Base-by-base conservation (phyloP, 2,329 filamentous ascomycete species). In the Claviceps africana region DNA sequence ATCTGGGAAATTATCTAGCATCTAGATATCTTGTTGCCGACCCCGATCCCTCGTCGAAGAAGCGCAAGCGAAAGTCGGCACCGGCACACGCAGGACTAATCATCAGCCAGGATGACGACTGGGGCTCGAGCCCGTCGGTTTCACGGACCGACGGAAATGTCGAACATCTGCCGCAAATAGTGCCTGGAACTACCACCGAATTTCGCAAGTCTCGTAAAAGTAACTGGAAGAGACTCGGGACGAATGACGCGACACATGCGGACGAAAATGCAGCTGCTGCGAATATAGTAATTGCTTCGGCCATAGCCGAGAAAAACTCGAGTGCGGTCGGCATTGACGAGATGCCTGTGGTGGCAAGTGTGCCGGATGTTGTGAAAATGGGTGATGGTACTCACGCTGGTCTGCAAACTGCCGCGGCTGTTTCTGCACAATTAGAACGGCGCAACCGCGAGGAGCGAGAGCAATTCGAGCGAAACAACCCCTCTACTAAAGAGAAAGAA, bases 381-480 rank as follows among this genome's bases (percentile, higher is more conserved):
- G 85, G 87, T 54, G 88, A 89, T 56, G 93, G 93, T 19, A 89
- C 87, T 2, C 80, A 85, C 61, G 90, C 89, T 0, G 93, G 93
- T 1, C 72, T 98, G 15, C 93, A 98, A 67, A 88, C 80, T 2
- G 90, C 88, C 0, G 82, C 81, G 1, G 77, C 91, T 39, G 88
- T 96, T 21, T 82, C 82, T 0, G 81, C 79, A 8, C 82, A 85
- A 58, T 71, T 85, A 5, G 73, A 78, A 59, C 78, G 79, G 62
- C 81, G 86, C 17, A 81, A 83, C 57, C 77, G 75, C 13, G 79
- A 83, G 58, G 84, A 89, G 55, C 66, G 67, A n/a, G 70, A 69
- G 15, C 71, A 73, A 25, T 78, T 77, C 60, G 70, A 74, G 55
- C 60, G 56, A 56, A 68, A 66, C 60, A 58, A 64, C 35, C 73